Conservation (phyloP, 495 filamentous ascomycete species). For the Durotheca rogersii region DNA sequence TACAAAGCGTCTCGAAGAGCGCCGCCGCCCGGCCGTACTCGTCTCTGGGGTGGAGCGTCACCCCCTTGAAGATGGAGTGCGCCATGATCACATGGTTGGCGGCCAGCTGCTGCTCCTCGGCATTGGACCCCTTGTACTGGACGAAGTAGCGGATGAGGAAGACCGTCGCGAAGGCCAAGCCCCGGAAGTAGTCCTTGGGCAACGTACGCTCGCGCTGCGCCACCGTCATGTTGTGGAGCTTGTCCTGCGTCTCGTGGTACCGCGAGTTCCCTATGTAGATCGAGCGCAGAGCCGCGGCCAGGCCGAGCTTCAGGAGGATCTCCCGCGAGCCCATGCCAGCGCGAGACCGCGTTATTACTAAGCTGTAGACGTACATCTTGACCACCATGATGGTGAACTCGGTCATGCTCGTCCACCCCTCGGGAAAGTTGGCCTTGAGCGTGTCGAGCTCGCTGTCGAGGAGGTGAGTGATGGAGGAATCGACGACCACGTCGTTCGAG, state of each 20-base stretch:
- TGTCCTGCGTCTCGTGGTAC: constrained; percentile 16
- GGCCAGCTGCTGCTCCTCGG: constrained; percentile 35
- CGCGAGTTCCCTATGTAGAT: constrained; percentile 25
- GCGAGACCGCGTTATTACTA: constrained; percentile 27
- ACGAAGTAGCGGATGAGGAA: constrained; percentile 32
- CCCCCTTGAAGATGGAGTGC: constrained; percentile 28
- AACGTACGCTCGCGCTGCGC: constrained; percentile 16
- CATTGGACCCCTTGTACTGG: constrained; percentile 17
- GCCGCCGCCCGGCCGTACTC: constrained; percentile 24
- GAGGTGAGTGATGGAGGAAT: constrained; percentile 36
- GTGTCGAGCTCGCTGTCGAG: constrained; percentile 35
- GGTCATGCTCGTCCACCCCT: constrained; percentile 28
- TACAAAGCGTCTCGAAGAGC: constrained; percentile 31
- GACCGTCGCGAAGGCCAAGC: constrained; percentile 29
- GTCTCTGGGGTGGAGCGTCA: constrained; percentile 14
- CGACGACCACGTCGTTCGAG: constrained; percentile 31
- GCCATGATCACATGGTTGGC: constrained; percentile 34
- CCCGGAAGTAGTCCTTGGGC: constrained; percentile 31
- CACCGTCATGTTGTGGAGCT: neutral
- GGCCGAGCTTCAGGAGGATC: constrained; percentile 28
- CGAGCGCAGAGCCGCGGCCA: constrained; percentile 23
- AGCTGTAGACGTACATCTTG: constrained; percentile 29
- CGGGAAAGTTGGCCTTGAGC: constrained; percentile 23
- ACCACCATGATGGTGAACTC: constrained; percentile 26
- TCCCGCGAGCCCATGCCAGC: constrained; percentile 20